These are phyloP conservation scores for Trametes cubensis DNA, from an alignment of 768 basidiomycete genomes.

Conservation along the genomic window DNA sequence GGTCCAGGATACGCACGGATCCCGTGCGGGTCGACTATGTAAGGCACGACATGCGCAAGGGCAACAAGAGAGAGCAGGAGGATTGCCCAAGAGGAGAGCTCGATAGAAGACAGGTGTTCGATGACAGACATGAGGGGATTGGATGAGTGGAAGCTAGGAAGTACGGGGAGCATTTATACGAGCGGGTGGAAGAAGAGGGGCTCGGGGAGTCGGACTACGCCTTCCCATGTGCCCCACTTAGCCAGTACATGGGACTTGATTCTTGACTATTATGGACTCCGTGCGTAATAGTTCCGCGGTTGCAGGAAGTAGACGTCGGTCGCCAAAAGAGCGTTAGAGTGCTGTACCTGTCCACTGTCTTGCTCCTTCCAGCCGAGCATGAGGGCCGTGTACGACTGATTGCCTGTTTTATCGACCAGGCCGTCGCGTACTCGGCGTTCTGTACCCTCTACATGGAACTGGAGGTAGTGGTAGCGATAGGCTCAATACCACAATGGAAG, in stretches of 20 bases:
- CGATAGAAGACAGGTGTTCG: slow-evolving; percentile 17
- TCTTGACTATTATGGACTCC: neutral
- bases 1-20: slow-evolving; percentile 54
- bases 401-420: neutral
- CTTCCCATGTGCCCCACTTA: slow-evolving; percentile 6
- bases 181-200: slow-evolving; percentile 14
- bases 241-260: slow-evolving; percentile 2
- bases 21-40: slow-evolving; percentile 58
- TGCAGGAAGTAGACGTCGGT: slow-evolving; percentile 9
- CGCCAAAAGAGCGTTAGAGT: neutral
- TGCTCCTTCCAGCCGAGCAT: neutral
- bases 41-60: slow-evolving; percentile 45
- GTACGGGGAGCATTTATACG: slow-evolving; percentile 5
- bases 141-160: neutral
- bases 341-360: neutral
- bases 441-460: too few species aligned
- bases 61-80: slow-evolving; percentile 26
- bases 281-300: neutral
- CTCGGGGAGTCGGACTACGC: slow-evolving; percentile 1
- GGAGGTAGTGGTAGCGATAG: too few species aligned
- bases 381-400: neutral
- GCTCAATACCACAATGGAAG: too few species aligned
- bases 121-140: slow-evolving; percentile 22
- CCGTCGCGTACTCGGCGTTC: too few species aligned
- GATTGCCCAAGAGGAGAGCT: slow-evolving; percentile 24